Evolutionary conservation across 495 filamentous ascomycete species (phyloP).

Genomic region (Aspergillus olivimuriae): DNA sequence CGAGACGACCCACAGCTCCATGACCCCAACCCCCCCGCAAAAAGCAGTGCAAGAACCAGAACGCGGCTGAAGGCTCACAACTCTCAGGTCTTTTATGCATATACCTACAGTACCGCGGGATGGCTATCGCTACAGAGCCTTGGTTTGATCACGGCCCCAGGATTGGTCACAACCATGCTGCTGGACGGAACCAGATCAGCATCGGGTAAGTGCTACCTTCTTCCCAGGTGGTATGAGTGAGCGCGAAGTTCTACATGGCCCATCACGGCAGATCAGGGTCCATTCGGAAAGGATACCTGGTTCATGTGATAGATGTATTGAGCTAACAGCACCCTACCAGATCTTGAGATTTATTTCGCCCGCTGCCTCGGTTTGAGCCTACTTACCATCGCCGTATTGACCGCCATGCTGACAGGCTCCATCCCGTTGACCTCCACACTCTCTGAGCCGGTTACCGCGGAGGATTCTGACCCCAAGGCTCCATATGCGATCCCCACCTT

Average conservation of each 20-base stretch:
- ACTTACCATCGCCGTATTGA: slow-evolving; percentile 57
- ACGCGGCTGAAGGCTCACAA: background rate
- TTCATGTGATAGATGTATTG: no score
- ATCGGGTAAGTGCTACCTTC: slow-evolving; percentile 38
- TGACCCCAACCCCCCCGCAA: background rate
- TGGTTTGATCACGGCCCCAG: slow-evolving; percentile 57
- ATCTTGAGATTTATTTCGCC: slow-evolving; percentile 68
- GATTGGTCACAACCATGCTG: slow-evolving; percentile 58
- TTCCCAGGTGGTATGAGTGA: no score
- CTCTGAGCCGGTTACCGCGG: slow-evolving; percentile 34
- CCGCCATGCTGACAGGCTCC: slow-evolving; percentile 64
- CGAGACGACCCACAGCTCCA: background rate
- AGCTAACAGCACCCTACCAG: slow-evolving; percentile 31
- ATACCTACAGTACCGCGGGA: slow-evolving; percentile 57
- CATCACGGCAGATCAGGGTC: no score
- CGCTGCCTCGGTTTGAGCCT: slow-evolving; percentile 62
- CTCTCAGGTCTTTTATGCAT: slow-evolving; percentile 55
- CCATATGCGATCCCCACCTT: slow-evolving; percentile 66
- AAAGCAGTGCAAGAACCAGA: background rate
- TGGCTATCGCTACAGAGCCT: slow-evolving; percentile 65
- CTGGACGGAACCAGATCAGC: slow-evolving; percentile 50
- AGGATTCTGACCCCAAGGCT: slow-evolving; percentile 48
- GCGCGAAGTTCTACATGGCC: no score
- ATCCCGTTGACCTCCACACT: slow-evolving; percentile 59
- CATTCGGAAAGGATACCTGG: no score